Conservation (phyloP, 2,329 filamentous ascomycete genomes). For the Ilyonectria robusta region DNA sequence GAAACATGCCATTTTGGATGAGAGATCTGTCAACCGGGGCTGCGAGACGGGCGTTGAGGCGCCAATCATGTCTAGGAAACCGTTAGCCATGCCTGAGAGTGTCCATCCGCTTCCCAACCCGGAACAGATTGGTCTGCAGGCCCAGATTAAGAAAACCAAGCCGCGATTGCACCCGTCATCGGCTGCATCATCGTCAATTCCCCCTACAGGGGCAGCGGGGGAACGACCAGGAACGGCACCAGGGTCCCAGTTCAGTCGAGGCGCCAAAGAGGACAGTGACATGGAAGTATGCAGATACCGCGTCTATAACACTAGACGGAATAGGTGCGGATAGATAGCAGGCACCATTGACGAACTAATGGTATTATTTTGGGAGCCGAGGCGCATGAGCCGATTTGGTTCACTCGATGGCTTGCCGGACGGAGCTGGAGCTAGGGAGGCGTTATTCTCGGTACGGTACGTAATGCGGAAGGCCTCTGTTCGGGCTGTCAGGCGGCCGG, state of each 20-base stretch:
- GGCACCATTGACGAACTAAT: neutral
- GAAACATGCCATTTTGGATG: constrained; percentile 23
- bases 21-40: constrained; percentile 24
- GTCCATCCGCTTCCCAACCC: constrained; percentile 24
- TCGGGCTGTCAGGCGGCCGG: constrained; percentile 10
- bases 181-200: constrained; percentile 38
- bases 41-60: constrained; percentile 17
- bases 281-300: constrained; percentile 21
- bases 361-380: constrained; percentile 12
- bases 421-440: constrained; percentile 4
- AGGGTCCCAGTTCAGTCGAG: constrained; percentile 20
- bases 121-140: constrained; percentile 28
- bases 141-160: constrained; percentile 40
- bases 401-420: constrained; percentile 5
- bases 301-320: constrained; percentile 10
- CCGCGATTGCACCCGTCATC: constrained; percentile 46
- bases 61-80: constrained; percentile 20
- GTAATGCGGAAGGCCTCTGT: constrained; percentile 36
- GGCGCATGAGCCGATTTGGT: constrained; percentile 7
- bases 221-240: constrained; percentile 21
- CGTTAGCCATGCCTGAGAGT: constrained; percentile 17
- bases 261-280: constrained; percentile 22
- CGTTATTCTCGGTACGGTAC: constrained; percentile 23
- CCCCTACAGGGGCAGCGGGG: constrained; percentile 25
- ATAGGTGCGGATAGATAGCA: constrained; percentile 7